phyloP scores from a whole-genome alignment of 768 basidiomycete genomes.

The Leccinellum rugosiceps region DNA sequence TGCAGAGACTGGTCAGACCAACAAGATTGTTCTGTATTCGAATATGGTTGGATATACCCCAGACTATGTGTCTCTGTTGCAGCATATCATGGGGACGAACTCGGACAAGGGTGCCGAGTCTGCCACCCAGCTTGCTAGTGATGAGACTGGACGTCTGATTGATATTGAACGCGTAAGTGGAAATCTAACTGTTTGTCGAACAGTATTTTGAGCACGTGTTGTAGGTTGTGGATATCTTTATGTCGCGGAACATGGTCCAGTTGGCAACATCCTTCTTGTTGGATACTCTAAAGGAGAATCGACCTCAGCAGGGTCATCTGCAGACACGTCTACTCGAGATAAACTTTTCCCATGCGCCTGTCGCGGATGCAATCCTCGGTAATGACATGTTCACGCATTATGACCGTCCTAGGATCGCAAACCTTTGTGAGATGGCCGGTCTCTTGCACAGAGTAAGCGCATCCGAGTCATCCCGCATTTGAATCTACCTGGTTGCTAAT shows the following conservation, averaged over 20 bases:
- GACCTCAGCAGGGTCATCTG: slow-evolving; percentile 91
- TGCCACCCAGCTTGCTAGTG: slow-evolving; percentile 90
- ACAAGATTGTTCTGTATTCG: slow-evolving; percentile 91
- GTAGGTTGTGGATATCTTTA: slow-evolving; percentile 96
- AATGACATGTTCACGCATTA: slow-evolving; percentile 99
- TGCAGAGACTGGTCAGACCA: slow-evolving; percentile 96
- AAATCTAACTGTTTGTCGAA: not conserved
- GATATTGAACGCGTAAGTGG: slow-evolving; percentile 84
- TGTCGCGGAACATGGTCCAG: slow-evolving; percentile 99
- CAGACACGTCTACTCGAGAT: slow-evolving; percentile 99
- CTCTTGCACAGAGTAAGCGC: slow-evolving; percentile 79
- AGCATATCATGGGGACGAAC: slow-evolving; percentile 94
- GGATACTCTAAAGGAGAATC: slow-evolving; percentile 97
- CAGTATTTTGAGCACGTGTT: not conserved
- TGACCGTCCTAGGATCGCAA: slow-evolving; percentile 94
- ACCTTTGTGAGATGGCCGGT: slow-evolving; percentile 97
- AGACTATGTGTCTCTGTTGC: slow-evolving; percentile 87
- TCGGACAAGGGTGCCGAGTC: slow-evolving; percentile 99
- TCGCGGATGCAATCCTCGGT: slow-evolving; percentile 96
- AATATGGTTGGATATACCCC: slow-evolving; percentile 95
- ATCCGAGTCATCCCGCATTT: not conserved
- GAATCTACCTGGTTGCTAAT: slow-evolving; percentile 5
- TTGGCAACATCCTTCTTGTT: slow-evolving; percentile 97
- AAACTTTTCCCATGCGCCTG: slow-evolving; percentile 96
- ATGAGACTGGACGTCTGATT: slow-evolving; percentile 87